Conservation (phyloP, 1,284 basidiomycete genomes). For the Dichomitus squalens region DNA sequence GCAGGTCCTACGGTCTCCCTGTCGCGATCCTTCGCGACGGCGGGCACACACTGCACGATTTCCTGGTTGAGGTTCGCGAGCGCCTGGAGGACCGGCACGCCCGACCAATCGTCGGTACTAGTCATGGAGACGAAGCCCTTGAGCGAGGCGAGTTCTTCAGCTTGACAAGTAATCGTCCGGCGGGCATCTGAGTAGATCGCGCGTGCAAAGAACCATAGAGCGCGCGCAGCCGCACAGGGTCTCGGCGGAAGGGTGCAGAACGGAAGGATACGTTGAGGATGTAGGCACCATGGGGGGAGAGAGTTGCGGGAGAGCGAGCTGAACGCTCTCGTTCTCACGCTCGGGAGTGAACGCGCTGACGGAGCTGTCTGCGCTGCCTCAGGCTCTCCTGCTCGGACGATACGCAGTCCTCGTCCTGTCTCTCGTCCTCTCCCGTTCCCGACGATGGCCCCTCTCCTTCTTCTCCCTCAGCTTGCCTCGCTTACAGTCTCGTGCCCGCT, state of each 20-base stretch:
- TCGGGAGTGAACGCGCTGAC: no score
- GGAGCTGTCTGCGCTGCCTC: no score
- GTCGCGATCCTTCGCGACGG: constrained; percentile 30
- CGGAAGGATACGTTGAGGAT: constrained; percentile 5
- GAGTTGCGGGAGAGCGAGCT: constrained; percentile 1
- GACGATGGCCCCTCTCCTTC: constrained; percentile 23
- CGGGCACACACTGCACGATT: constrained; percentile 33
- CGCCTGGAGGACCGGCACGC: constrained; percentile 40
- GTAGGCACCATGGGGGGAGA: constrained; percentile 6
- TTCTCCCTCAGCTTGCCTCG: constrained; percentile 17
- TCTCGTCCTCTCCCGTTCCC: constrained; percentile 19
- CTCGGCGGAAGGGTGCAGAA: constrained; percentile 24
- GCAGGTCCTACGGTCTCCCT: constrained; percentile 34
- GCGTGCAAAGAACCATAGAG: no score
- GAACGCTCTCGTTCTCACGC: no score
- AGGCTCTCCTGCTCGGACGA: no score
- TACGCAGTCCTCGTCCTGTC: no score
- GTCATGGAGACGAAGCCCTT: no score
- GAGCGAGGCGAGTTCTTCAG: no score
- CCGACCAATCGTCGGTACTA: constrained; percentile 41
- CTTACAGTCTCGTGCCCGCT: constrained; percentile 8
- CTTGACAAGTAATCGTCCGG: no score
- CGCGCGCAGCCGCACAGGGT: constrained; percentile 23
- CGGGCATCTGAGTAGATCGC: no score
- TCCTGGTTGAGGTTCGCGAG: constrained; percentile 41